Conservation (phyloP, 192 early-diverging fungal species). For the Backusella luteola region DNA sequence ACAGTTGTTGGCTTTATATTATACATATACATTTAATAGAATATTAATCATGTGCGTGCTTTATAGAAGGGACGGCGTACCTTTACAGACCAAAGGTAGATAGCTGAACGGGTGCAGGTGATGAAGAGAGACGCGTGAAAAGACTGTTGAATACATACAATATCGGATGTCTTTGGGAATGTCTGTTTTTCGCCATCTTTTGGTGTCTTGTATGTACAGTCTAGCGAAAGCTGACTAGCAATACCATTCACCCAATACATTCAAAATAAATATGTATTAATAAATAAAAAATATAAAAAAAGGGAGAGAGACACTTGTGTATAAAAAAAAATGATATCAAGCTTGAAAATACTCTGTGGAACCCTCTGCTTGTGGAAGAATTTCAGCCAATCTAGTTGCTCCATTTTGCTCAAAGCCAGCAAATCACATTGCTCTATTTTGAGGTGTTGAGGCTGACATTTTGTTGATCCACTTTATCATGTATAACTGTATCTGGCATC, state of each 20-base stretch:
- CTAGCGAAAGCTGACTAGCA: conserved; percentile 29
- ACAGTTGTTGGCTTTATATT: conserved; percentile 60
- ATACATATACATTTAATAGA: not conserved
- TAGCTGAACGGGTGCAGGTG: conserved; percentile 55
- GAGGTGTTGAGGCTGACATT: no score
- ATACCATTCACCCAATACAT: conserved; percentile 40
- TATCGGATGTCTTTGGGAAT: conserved; percentile 36
- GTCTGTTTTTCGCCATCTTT: conserved; percentile 20
- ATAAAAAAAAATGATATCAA: not conserved
- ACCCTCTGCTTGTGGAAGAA: not conserved
- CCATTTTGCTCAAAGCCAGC: no score
- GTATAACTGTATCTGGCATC: no score
- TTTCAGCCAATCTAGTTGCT: not conserved
- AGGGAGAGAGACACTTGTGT: not conserved
- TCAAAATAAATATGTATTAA: not conserved
- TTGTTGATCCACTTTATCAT: no score
- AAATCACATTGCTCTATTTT: no score
- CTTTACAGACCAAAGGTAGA: conserved; percentile 65
- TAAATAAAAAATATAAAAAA: not conserved
- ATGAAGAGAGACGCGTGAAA: conserved; percentile 57
- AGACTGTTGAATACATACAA: conserved; percentile 46
- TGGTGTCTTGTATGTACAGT: conserved; percentile 12
- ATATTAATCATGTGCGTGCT: not conserved
- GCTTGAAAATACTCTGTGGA: not conserved
- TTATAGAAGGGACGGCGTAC: conserved; percentile 38